Conservation (phyloP, 1,284 basidiomycete species). For the Ustilago sp. region DNA sequence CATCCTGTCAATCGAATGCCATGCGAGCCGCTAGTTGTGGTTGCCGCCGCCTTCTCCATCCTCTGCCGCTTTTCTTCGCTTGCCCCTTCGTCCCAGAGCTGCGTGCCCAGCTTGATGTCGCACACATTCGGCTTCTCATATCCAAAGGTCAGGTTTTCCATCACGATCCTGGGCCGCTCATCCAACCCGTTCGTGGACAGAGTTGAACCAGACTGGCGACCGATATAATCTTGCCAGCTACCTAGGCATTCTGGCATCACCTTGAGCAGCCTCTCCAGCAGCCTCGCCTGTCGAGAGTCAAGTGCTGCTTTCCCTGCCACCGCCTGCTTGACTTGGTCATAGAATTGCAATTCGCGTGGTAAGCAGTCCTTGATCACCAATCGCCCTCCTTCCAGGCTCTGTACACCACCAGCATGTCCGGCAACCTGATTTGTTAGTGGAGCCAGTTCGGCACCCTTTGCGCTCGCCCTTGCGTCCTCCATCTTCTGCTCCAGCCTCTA, state of each 20-base stretch:
- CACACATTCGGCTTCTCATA: conserved; percentile 86
- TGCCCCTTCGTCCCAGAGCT: conserved; percentile 80
- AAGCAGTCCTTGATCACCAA: conserved; percentile 87
- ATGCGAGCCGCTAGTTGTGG: conserved; percentile 80
- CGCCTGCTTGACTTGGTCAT: conserved; percentile 74
- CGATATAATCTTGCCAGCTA: conserved; percentile 32
- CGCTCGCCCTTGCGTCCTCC: neutral
- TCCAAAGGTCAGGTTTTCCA: conserved; percentile 82
- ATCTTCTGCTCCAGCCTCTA: neutral
- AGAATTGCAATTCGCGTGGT: conserved; percentile 82
- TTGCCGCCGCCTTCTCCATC: conserved; percentile 79
- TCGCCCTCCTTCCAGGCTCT: conserved; percentile 79
- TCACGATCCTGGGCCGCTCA: conserved; percentile 73
- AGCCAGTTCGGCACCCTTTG: neutral
- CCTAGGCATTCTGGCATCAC: conserved; percentile 44
- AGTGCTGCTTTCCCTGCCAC: conserved; percentile 63
- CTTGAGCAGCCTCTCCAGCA: conserved; percentile 32
- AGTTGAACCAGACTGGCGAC: neutral
- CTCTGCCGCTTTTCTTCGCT: conserved; percentile 80
- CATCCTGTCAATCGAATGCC: conserved; percentile 89
- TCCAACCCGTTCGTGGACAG: conserved; percentile 41
- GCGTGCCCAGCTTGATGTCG: conserved; percentile 90
- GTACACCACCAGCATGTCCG: conserved; percentile 81
- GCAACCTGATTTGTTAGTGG: conserved; percentile 80
- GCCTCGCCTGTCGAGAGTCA: conserved; percentile 10